phyloP scores from a whole-genome alignment of 2,329 filamentous ascomycete genomes.

The Botrytis squamosa region DNA sequence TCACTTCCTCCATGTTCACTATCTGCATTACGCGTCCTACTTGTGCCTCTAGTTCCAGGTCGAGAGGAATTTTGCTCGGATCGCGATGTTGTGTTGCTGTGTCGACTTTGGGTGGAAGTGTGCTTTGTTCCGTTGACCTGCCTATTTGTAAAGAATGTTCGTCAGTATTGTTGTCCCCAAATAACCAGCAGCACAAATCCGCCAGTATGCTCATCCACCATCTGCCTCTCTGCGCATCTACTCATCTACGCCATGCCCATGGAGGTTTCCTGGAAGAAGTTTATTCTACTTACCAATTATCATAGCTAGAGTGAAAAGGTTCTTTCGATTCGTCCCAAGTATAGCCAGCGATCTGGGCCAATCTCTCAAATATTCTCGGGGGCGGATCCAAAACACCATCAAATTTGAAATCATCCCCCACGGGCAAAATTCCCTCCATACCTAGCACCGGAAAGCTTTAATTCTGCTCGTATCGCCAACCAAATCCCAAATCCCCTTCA shows the following conservation, averaged over 20 bases:
- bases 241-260: not conserved
- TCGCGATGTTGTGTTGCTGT: conserved; percentile 34
- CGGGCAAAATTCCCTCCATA: conserved; percentile 34
- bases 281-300: conserved; percentile 68
- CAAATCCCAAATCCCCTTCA: not conserved
- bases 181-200: not conserved
- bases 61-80: conserved; percentile 25
- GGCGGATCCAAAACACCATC: conserved; percentile 62
- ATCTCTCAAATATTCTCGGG: conserved; percentile 67
- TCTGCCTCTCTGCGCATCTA: not conserved
- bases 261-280: not conserved
- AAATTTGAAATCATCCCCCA: conserved; percentile 31
- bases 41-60: conserved; percentile 22
- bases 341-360: conserved; percentile 71
- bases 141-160: conserved; percentile 42
- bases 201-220: not conserved
- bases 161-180: not conserved
- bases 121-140: conserved; percentile 62
- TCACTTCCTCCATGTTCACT: conserved; percentile 31
- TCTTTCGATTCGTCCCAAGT: conserved; percentile 67
- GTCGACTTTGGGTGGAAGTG: conserved; percentile 31
- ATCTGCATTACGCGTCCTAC: not conserved
- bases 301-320: conserved; percentile 70
- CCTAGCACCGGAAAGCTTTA: not conserved
- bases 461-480: conserved; percentile 4